These are phyloP conservation scores for Phytophthora sojae DNA, from an alignment of 352 stramenopile genomes.

Conservation along the genomic window DNA sequence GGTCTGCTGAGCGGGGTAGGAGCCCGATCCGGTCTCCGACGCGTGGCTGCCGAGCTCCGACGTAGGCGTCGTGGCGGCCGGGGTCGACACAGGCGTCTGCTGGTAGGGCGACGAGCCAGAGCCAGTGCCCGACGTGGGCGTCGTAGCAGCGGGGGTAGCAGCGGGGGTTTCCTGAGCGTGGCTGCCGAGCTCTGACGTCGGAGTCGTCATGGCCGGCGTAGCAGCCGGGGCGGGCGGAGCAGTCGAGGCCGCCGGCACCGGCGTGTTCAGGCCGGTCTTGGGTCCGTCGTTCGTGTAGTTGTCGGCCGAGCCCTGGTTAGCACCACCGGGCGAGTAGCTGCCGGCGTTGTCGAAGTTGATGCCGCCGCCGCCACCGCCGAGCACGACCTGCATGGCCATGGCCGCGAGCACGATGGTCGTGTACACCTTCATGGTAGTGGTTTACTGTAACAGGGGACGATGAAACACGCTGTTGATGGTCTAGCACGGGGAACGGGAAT, in stretches of 20 bases:
- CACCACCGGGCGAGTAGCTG: constrained; percentile 18
- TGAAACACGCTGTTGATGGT: constrained; percentile 31
- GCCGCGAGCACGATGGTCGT: constrained; percentile 42
- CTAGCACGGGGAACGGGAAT: constrained; percentile 29
- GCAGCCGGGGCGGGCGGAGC: constrained; percentile 11
- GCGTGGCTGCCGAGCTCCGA: constrained; percentile 1
- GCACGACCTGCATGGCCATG: constrained; percentile 48
- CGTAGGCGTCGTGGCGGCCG: constrained; percentile 16
- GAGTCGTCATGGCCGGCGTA: constrained; percentile 12
- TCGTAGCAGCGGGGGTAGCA: constrained; percentile 3
- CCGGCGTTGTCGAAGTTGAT: constrained; percentile 37
- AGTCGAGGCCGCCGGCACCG: constrained; percentile 17
- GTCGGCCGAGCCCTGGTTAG: constrained; percentile 11
- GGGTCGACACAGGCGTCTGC: constrained; percentile 20
- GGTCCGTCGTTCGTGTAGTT: constrained; percentile 27
- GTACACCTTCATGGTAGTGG: constrained; percentile 47
- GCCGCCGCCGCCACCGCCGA: constrained; percentile 38
- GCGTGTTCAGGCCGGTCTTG: constrained; percentile 27
- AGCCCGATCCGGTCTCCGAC: constrained; percentile 2
- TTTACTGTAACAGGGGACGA: constrained; percentile 29
- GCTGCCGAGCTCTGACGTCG: background rate
- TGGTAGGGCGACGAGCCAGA: constrained; percentile 14
- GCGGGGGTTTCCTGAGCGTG: background rate
- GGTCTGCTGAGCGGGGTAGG: too few species aligned
- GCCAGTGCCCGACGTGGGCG: constrained; percentile 5